These are phyloP conservation scores for Sarocladium oryzae DNA, from an alignment of 2,329 filamentous ascomycete genomes.

Conservation along the genomic window DNA sequence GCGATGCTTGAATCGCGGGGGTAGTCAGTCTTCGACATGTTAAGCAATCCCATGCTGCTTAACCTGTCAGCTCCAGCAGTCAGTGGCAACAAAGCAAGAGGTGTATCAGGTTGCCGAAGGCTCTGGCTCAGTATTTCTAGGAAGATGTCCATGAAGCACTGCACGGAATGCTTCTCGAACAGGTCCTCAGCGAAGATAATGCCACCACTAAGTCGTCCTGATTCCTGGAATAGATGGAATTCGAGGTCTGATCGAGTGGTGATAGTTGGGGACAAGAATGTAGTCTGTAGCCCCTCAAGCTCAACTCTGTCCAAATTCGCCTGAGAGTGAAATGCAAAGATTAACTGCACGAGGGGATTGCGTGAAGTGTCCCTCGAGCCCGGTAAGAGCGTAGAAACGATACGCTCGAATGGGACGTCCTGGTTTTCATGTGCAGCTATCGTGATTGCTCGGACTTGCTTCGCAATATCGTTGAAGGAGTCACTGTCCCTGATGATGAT, in stretches of 20 bases:
- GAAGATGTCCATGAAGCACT: conserved; percentile 14
- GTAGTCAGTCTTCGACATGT: conserved; percentile 10
- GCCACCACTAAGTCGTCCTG: conserved; percentile 6
- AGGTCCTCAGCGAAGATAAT: conserved; percentile 14
- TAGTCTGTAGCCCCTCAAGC: conserved; percentile 11
- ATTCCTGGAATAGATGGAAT: conserved; percentile 17
- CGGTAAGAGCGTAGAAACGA: conserved; percentile 11
- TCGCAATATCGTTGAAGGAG: conserved; percentile 13
- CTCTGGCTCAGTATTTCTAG: conserved; percentile 11
- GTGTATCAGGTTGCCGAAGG: conserved; percentile 9
- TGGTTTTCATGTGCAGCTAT: conserved; percentile 15
- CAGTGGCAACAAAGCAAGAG: conserved; percentile 1
- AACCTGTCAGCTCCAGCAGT: neutral
- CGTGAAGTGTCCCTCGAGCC: conserved; percentile 7
- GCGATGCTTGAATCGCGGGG: conserved; percentile 16
- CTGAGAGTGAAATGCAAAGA: conserved; percentile 13
- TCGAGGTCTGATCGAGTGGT: conserved; percentile 16
- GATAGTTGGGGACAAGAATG: neutral
- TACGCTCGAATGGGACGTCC: conserved; percentile 16
- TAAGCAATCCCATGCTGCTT: conserved; percentile 7
- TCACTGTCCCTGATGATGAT: conserved; percentile 13
- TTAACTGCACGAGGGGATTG: conserved; percentile 11
- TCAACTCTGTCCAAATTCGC: conserved; percentile 3
- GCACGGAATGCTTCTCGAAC: conserved; percentile 13
- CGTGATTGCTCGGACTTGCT: conserved; percentile 12